Percentiles rank a stretch among this genome's conserved stretches.
Evolutionary conservation across 176 grass and related monocot species (phyloP).

Genomic region (Carex littledalei): DNA sequence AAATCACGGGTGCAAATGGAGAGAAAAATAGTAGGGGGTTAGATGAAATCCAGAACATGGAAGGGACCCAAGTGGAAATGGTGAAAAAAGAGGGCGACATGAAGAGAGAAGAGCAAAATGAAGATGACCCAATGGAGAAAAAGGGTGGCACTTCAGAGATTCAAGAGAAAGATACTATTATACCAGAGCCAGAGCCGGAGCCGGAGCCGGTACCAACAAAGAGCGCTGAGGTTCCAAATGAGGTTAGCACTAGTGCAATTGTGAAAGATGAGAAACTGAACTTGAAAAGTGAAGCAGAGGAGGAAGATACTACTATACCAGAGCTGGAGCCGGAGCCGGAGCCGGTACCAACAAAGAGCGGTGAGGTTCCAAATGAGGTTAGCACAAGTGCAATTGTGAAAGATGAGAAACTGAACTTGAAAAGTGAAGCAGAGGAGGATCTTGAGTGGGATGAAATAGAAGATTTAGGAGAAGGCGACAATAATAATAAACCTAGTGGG

Average conservation of each 20-base stretch:
- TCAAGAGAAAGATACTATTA: conserved; percentile 3
- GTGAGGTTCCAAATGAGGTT: conserved; percentile 5
- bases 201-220: not conserved
- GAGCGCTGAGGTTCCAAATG: not conserved
- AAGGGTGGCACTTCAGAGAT: not conserved
- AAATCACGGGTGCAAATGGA: too few species aligned
- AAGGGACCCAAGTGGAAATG: conserved; percentile 23
- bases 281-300: not conserved
- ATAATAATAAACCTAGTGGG: conserved; percentile 40
- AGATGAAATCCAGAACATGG: not conserved
- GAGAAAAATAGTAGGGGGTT: not conserved
- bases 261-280: not conserved
- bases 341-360: not conserved
- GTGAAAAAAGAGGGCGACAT: conserved; percentile 4
- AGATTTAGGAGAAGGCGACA: conserved; percentile 74
- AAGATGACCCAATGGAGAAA: not conserved
- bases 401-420: not conserved
- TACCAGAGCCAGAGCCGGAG: not conserved
- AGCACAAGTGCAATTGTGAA: not conserved
- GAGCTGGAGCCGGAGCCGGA: too few species aligned
- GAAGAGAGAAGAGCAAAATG: conserved; percentile 10
- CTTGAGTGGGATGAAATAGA: conserved; percentile 88
- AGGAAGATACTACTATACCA: too few species aligned
- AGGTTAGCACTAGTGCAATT: not conserved
- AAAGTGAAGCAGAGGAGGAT: conserved; percentile 20